Conservation (phyloP, 2,329 filamentous ascomycete species). For the Aspergillus pseudoviridinutans region DNA sequence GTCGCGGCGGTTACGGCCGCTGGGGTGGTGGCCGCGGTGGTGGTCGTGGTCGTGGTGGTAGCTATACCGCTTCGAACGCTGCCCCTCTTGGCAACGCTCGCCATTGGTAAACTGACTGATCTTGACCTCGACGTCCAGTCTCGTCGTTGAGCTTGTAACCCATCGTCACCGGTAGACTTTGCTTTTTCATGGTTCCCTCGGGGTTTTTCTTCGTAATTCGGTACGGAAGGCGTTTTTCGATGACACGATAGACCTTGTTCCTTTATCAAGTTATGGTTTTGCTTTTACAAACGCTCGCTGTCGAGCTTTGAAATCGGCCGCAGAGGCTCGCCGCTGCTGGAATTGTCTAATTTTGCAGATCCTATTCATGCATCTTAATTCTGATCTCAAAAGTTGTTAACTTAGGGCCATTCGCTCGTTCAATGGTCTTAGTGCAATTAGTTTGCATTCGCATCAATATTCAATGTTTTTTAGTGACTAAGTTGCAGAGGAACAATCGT, state of each 20-base stretch:
- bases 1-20: constrained; percentile 52
- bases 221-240: constrained; percentile 36
- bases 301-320: not conserved
- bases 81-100: constrained; percentile 54
- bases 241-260: constrained; percentile 35
- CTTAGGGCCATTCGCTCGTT: not conserved
- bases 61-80: constrained; percentile 56
- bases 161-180: constrained; percentile 28
- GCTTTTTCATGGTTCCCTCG: constrained; percentile 13
- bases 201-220: constrained; percentile 30
- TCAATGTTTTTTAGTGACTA: not conserved
- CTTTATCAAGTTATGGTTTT: constrained; percentile 20
- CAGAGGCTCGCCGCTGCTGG: not conserved
- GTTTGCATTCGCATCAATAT: not conserved
- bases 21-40: constrained; percentile 65
- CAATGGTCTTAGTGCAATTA: not conserved
- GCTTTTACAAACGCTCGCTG: not conserved
- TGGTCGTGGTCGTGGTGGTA: constrained; percentile 47
- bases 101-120: constrained; percentile 50
- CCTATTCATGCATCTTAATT: constrained; percentile 2
- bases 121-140: constrained; percentile 12
- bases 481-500: too few relatives aligned
- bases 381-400: constrained; percentile 1
- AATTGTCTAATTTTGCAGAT: constrained; percentile 11
- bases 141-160: constrained; percentile 24